A percentile compares a stretch with the other conserved stretches of the same genome.
These are phyloP conservation scores for Fusarium sp. DNA, from an alignment of 2,329 filamentous ascomycete species.

Conservation along the genomic window DNA sequence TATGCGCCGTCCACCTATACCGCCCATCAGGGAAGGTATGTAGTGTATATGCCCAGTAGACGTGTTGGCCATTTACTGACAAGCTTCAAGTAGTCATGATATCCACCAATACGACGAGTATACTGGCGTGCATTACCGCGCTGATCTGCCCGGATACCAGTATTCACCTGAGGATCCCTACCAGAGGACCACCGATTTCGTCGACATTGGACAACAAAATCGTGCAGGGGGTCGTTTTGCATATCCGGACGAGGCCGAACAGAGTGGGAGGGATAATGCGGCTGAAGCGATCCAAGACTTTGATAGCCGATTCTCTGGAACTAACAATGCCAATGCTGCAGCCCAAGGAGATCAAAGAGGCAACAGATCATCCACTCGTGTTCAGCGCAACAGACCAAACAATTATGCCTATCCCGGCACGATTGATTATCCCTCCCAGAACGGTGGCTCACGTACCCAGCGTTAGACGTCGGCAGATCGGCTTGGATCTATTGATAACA, in stretches of 20 bases:
- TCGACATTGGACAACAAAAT: not conserved
- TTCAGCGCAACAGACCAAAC: not conserved
- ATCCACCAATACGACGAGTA: not conserved
- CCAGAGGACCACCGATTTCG: constrained; percentile 16
- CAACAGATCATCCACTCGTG: not conserved
- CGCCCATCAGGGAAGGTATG: constrained; percentile 35
- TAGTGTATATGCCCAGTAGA: not conserved
- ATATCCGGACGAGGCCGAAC: constrained; percentile 5
- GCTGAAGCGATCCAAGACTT: constrained; percentile 9
- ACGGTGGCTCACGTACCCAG: not conserved
- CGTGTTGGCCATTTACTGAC: constrained; percentile 1
- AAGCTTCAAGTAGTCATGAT: not conserved
- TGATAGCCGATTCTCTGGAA: constrained; percentile 8
- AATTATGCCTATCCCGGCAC: not conserved
- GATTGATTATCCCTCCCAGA: not conserved
- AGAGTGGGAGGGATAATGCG: not conserved
- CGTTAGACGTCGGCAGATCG: not conserved
- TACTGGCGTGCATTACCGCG: not conserved
- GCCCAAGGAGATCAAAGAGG: not conserved
- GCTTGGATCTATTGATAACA: not conserved
- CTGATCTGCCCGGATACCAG: constrained; percentile 4
- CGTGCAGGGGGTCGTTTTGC: not conserved
- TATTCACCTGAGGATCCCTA: constrained; percentile 1
- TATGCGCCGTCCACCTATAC: constrained; percentile 8
- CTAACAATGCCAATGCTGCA: not conserved